These are phyloP conservation scores for Tricholoma matsutake DNA, from an alignment of 768 basidiomycete species.

Conservation along the genomic window DNA sequence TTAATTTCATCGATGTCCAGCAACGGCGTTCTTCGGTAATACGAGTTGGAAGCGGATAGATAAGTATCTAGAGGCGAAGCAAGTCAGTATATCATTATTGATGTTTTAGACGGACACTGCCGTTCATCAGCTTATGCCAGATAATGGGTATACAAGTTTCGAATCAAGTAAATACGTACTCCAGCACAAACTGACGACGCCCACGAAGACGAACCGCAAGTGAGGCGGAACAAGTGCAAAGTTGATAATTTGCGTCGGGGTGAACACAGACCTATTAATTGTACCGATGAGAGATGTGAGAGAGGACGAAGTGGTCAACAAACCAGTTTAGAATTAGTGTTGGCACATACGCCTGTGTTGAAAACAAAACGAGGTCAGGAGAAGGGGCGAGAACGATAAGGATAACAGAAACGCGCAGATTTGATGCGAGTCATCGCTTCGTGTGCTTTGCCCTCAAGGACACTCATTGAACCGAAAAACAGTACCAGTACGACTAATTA, in stretches of 20 bases:
- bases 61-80: neutral
- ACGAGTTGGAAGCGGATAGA: neutral
- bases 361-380: neutral
- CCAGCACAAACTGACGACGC: conserved; percentile 80
- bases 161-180: conserved; percentile 52
- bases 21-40: neutral
- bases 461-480: conserved; percentile 71
- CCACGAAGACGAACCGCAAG: conserved; percentile 68
- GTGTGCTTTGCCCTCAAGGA: conserved; percentile 69
- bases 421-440: conserved; percentile 46
- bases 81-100: neutral
- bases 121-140: too few species aligned
- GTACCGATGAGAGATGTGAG: neutral
- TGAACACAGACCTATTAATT: conserved; percentile 57
- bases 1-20: neutral
- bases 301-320: conserved; percentile 9
- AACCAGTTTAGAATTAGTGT: conserved; percentile 79
- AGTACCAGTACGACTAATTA: conserved; percentile 42
- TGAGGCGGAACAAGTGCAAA: conserved; percentile 77
- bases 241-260: conserved; percentile 77
- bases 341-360: conserved; percentile 57
- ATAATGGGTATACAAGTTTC: too few species aligned
- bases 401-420: conserved; percentile 31
- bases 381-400: neutral
- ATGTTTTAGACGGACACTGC: too few species aligned